These are phyloP conservation scores for Phaeosphaeria sp. DNA, from an alignment of 2,329 filamentous ascomycete genomes.

Conservation along the genomic window DNA sequence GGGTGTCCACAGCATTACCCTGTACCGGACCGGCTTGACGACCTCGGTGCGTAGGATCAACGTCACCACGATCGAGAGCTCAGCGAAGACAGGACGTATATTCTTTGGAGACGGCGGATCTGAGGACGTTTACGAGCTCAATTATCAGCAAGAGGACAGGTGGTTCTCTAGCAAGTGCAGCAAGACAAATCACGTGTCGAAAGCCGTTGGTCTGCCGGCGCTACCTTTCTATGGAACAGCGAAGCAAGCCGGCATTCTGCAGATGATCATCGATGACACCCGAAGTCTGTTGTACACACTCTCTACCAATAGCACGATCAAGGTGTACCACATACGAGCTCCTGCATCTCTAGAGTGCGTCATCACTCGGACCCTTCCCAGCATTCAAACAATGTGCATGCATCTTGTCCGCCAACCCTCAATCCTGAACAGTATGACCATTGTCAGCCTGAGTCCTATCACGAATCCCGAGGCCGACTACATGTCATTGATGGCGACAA, in stretches of 20 bases:
- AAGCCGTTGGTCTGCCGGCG: constrained; percentile 68
- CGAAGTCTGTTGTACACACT: constrained; percentile 89
- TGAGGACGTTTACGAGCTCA: constrained; percentile 90
- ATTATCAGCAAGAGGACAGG: constrained; percentile 94
- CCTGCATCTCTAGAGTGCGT: constrained; percentile 59
- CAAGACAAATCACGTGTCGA: constrained; percentile 85
- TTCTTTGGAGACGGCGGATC: constrained; percentile 86
- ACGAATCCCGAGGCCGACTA: constrained; percentile 79
- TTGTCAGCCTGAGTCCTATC: constrained; percentile 87
- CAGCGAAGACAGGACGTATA: constrained; percentile 80
- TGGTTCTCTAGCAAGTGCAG: constrained; percentile 92
- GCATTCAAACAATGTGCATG: constrained; percentile 73
- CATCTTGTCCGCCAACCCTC: constrained; percentile 80
- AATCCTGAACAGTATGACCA: constrained; percentile 69
- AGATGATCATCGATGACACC: constrained; percentile 88
- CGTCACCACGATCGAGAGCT: constrained; percentile 79
- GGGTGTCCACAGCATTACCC: constrained; percentile 73
- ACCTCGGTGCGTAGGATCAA: constrained; percentile 77
- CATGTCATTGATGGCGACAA: constrained; percentile 88
- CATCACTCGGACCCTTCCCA: constrained; percentile 61
- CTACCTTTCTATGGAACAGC: constrained; percentile 34
- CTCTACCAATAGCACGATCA: constrained; percentile 85
- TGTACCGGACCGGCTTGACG: constrained; percentile 90
- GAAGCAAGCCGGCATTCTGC: constrained; percentile 68
- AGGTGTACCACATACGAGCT: constrained; percentile 85